These are phyloP conservation scores for Microthlaspi erraticum DNA, from an alignment of 345 rosid species.

Conservation along the genomic window DNA sequence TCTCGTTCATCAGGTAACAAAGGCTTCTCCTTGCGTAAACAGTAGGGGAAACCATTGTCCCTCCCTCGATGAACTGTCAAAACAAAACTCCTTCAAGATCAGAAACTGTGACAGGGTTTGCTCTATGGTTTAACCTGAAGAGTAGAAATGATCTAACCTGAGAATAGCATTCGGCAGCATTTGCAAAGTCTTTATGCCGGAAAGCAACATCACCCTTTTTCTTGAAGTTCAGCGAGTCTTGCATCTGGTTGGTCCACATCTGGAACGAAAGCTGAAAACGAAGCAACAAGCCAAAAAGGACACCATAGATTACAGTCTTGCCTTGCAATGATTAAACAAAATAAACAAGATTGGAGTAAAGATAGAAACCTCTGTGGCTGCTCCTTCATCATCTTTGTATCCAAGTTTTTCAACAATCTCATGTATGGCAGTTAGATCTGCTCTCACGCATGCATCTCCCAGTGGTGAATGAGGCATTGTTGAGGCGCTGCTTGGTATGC, in stretches of 20 bases:
- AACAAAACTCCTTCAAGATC: not conserved
- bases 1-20: conserved; percentile 73
- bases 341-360: conserved; percentile 11
- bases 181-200: conserved; percentile 69
- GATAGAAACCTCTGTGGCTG: conserved; percentile 72
- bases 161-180: conserved; percentile 74
- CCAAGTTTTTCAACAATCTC: conserved; percentile 76
- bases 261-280: conserved; percentile 85
- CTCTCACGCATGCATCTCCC: conserved; percentile 96
- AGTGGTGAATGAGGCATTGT: conserved; percentile 64
- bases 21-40: conserved; percentile 82
- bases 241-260: conserved; percentile 98
- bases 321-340: conserved; percentile 8
- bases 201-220: conserved; percentile 92
- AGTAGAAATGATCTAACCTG: conserved; percentile 57
- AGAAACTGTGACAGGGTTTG: not conserved
- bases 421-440: conserved; percentile 79
- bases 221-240: conserved; percentile 80
- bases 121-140: not conserved
- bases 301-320: not conserved
- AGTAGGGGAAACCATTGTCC: conserved; percentile 91
- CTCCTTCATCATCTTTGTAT: conserved; percentile 92
- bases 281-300: not conserved
- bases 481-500: conserved; percentile 68
- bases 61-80: conserved; percentile 79